Evolutionary conservation across 2,329 filamentous ascomycete species (phyloP).

Genomic region (Trichoderma harzianum): DNA sequence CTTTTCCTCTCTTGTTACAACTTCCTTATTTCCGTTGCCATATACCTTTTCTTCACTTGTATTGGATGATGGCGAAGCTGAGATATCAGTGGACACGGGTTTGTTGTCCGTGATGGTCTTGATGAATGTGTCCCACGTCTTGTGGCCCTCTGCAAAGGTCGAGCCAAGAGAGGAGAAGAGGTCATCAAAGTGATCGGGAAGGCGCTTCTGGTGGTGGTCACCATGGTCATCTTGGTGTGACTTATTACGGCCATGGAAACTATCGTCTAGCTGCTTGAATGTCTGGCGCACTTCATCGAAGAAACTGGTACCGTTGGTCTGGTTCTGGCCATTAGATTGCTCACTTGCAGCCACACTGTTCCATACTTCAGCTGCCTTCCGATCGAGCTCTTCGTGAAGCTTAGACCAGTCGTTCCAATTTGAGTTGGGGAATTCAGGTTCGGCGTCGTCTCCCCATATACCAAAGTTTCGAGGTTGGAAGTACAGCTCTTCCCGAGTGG

Average conservation of each 20-base stretch:
- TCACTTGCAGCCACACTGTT: constrained; percentile 19
- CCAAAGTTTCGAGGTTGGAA: neutral
- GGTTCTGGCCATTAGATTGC: constrained; percentile 12
- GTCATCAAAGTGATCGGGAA: constrained; percentile 39
- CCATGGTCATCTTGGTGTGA: neutral
- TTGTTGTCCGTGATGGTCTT: constrained; percentile 32
- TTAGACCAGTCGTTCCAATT: constrained; percentile 27
- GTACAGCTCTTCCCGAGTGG: neutral
- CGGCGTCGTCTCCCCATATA: neutral
- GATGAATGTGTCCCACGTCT: constrained; percentile 41
- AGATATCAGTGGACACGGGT: constrained; percentile 1
- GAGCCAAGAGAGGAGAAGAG: constrained; percentile 40
- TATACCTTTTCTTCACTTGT: constrained; percentile 16
- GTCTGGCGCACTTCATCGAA: constrained; percentile 18
- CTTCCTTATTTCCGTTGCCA: constrained; percentile 30
- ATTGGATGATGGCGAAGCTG: neutral
- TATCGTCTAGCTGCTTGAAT: constrained; percentile 19
- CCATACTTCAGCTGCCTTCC: constrained; percentile 30
- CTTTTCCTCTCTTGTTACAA: constrained; percentile 40
- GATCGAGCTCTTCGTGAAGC: constrained; percentile 32
- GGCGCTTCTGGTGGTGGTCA: neutral
- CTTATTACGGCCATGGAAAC: neutral
- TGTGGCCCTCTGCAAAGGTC: constrained; percentile 35
- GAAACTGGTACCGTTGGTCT: constrained; percentile 14
- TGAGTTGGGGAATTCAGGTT: constrained; percentile 12